Base-by-base conservation (phyloP, 495 filamentous ascomycete genomes). In the Lichenothelia convexa region DNA sequence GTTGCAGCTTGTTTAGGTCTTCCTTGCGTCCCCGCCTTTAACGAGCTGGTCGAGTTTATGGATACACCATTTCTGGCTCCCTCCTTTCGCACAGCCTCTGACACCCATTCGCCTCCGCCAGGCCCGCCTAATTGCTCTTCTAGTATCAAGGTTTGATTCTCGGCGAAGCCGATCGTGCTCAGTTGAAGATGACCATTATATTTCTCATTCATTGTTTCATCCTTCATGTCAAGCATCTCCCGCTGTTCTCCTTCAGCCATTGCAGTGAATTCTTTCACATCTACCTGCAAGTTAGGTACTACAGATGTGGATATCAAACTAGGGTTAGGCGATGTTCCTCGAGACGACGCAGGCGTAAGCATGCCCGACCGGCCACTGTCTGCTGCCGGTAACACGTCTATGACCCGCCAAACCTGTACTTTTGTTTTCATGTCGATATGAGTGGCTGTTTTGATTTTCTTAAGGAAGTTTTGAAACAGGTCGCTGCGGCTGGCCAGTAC, bases 391-490 rank as follows among this genome's bases (percentile, higher is more conserved):
- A 49, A 39, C 36, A 45, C 44, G 18, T 62, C 67, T 2, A 78
- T 53, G 12, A 89, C 58, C 42, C 73, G 67, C 82, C 84, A 93
- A 5, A 86, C 58, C 13, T 78, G 75, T 20, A 92, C 78, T 46
- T 83, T 92, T 22, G 64, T 73, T 5, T 68, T 59, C 36, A 71
- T 43, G 13, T 79, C 67, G 38, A 93, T 72, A 12, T 66, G 63
- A 4, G 66, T 59, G 30, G 70, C 55, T 19, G 52, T 48, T 58
- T 95, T 95, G 21, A 71, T 70, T 30, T 73, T 63, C 48, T 65
- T 75, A 22, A 95, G 45, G 51, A 93, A 93, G 11, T 68, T 62
- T 46, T 80, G 67, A 41, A 75, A 82, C 12, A 56, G 61, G 17
- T 66, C 69, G 18, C 69, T 70, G 39, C 76, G 68, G 43, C 78